Base-by-base conservation (phyloP, 2,329 filamentous ascomycete genomes). In the Onygenales sp. region DNA sequence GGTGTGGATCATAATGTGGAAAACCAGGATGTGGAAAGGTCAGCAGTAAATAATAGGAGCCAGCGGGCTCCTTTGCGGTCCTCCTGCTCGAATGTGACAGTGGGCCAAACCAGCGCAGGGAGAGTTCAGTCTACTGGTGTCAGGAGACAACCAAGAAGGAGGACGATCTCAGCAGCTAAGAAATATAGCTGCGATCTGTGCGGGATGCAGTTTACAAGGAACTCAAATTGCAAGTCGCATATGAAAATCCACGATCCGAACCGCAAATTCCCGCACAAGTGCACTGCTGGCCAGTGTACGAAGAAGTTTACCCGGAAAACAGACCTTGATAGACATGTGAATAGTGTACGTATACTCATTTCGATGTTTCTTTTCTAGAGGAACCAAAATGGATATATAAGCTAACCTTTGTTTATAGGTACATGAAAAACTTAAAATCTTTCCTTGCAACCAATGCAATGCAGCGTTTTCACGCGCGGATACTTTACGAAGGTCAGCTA, bases 221-320 rank as follows among this genome's bases (percentile, higher is more conserved):
- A 82, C 62, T 94, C 92, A 73, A 95, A 95, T 70, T 89, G 85
- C 72, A 90, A 87, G 64, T 86, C 89, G 33, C 90, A 95, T 67
- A 79, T 91, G 78, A 85, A 91, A 64, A 91, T 84, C 1, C 90
- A 95, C 64, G 83, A 93, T 64, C 83, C 87, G 11, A 78, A 81
- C 55, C 78, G 86, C 54, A 81, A 82, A 61, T 87, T 87, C 62
- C 83, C 84, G 0, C 86, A 89, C 63, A 76, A 78, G 1, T 95
- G 90, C 68, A 73, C 73, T 1, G 72, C 82, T 33, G 68, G 76
- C 2, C 79, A 78, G 51, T 95, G 90, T 70, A 77, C 72, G 59
- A 89, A 86, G 71, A 81, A 81, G 50, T 95, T 95, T 68, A 87
- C 89, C 14, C 80, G 90, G 61, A 90, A 86, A 70, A 91, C 89